Evolutionary conservation across 192 early-diverging fungal species (phyloP).

Genomic region (Kappamyces sp.): DNA sequence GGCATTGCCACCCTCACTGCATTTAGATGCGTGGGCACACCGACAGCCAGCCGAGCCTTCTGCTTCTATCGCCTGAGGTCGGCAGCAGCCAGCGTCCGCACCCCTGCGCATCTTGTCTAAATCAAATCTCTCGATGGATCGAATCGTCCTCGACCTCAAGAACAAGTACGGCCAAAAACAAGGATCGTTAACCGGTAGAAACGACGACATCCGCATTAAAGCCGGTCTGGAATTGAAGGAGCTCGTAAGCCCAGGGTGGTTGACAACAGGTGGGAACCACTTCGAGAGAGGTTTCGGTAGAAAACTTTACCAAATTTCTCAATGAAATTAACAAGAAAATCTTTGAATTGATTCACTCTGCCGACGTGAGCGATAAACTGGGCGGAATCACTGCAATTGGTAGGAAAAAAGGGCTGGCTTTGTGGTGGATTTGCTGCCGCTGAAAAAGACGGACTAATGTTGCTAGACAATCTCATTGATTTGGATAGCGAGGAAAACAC

Average conservation of each 20-base stretch:
- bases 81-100: too few relatives aligned
- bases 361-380: slow-evolving; percentile 70
- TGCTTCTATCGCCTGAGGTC: too few relatives aligned
- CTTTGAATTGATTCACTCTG: slow-evolving; percentile 71
- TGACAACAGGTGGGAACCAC: slow-evolving; percentile 38
- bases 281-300: slow-evolving; percentile 65
- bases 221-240: slow-evolving; percentile 60
- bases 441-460: background rate
- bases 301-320: slow-evolving; percentile 66
- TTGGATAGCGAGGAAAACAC: slow-evolving; percentile 74
- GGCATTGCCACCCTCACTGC: too few relatives aligned
- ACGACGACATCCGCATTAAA: slow-evolving; percentile 51
- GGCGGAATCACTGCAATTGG: slow-evolving; percentile 77
- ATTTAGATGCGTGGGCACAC: too few relatives aligned
- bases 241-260: slow-evolving; percentile 41
- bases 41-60: too few relatives aligned
- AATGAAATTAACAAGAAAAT: slow-evolving; percentile 75
- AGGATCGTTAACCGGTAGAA: slow-evolving; percentile 26
- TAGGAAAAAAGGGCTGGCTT: slow-evolving; percentile 22
- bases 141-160: too few relatives aligned
- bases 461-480: slow-evolving; percentile 71
- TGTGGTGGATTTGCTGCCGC: background rate
- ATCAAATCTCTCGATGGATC: too few relatives aligned
- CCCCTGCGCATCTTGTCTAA: too few relatives aligned
- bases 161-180: too few relatives aligned